phyloP scores from a whole-genome alignment of 371 early-diverging fungal species.

The Actinomortierella wolfii region DNA sequence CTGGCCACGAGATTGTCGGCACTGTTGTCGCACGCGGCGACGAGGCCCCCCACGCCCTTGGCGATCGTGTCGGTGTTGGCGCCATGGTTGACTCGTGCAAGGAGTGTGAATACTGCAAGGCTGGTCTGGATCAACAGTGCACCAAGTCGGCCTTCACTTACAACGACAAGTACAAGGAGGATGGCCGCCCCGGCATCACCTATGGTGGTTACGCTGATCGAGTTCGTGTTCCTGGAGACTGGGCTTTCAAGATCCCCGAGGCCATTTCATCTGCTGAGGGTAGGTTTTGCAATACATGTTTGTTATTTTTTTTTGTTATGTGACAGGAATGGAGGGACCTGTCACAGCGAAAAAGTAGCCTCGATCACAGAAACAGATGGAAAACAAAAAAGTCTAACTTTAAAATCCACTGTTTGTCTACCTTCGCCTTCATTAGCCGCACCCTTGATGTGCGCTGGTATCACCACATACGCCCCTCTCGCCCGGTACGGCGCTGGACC shows the following conservation, averaged over 20 bases:
- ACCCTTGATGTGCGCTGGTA: slow-evolving; percentile 69
- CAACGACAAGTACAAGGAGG: slow-evolving; percentile 42
- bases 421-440: slow-evolving; percentile 30
- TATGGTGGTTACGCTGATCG: slow-evolving; percentile 57
- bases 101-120: slow-evolving; percentile 55
- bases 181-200: slow-evolving; percentile 28
- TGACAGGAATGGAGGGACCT: slow-evolving; percentile 43
- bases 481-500: slow-evolving; percentile 51
- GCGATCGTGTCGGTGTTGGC: slow-evolving; percentile 79
- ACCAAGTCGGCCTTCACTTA: slow-evolving; percentile 56
- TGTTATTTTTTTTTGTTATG: neutral
- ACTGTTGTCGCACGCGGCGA: slow-evolving; percentile 61
- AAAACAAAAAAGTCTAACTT: slow-evolving; percentile 49
- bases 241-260: slow-evolving; percentile 59
- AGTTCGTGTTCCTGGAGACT: slow-evolving; percentile 49
- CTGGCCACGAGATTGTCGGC: slow-evolving; percentile 83
- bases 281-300: neutral
- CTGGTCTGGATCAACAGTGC: slow-evolving; percentile 56
- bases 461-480: slow-evolving; percentile 70
- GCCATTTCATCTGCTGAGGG: slow-evolving; percentile 51
- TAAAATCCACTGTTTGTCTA: slow-evolving; percentile 53
- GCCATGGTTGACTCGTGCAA: slow-evolving; percentile 59
- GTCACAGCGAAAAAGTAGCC: neutral
- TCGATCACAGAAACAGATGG: neutral
- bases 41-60: slow-evolving; percentile 60